phyloP scores from a whole-genome alignment of 306 rosid species.

The Delonix regia region DNA sequence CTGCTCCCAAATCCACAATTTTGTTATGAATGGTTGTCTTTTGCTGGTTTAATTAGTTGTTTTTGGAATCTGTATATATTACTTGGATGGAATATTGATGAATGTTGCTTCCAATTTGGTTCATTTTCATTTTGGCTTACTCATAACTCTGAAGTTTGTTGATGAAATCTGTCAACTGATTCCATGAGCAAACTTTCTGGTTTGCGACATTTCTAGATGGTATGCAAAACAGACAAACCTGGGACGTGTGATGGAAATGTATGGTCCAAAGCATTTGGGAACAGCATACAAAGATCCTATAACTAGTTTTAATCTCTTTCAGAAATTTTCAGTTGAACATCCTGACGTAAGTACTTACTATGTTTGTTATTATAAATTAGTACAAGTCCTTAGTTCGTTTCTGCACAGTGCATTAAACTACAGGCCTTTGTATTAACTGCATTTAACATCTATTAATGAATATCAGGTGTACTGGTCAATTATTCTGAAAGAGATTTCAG shows the following conservation, averaged over 20 bases:
- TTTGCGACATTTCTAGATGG: slow-evolving; percentile 39
- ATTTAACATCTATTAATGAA: not conserved
- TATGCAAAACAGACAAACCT: slow-evolving; percentile 59
- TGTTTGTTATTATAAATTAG: not conserved
- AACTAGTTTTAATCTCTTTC: slow-evolving; percentile 64
- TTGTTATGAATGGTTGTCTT: not conserved
- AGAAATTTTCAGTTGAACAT: slow-evolving; percentile 56
- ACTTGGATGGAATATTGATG: not conserved
- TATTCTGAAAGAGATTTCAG: slow-evolving; percentile 66
- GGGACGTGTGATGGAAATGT: slow-evolving; percentile 69
- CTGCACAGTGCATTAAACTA: not conserved
- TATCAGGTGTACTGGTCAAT: slow-evolving; percentile 83
- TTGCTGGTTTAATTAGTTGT: not conserved
- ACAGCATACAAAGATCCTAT: slow-evolving; percentile 75
- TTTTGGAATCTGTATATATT: not conserved
- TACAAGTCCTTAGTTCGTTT: not conserved
- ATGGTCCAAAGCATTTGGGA: slow-evolving; percentile 70
- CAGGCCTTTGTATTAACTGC: not conserved
- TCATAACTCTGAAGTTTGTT: not conserved
- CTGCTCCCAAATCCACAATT: not conserved
- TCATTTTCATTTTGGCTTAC: not conserved
- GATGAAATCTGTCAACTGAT: not conserved
- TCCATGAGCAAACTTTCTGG: not conserved
- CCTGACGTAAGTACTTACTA: slow-evolving; percentile 53
- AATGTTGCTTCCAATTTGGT: not conserved